Conservation (phyloP, 805 yeast genomes). For the Candida wancherniae region DNA sequence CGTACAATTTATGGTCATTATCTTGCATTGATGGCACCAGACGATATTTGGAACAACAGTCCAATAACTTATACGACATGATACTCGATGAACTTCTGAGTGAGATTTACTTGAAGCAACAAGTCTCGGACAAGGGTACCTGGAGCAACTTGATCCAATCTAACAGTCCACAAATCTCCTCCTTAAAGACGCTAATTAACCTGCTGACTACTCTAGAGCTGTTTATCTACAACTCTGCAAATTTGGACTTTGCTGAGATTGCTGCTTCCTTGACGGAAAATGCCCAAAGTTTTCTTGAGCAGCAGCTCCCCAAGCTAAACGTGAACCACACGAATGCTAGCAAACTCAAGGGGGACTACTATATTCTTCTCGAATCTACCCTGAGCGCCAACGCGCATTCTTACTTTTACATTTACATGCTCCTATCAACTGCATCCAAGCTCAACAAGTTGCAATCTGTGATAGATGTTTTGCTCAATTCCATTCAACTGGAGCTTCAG, state of each 20-base stretch:
- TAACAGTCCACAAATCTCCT: constrained; percentile 32
- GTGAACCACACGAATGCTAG: constrained; percentile 17
- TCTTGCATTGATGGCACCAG: constrained; percentile 49
- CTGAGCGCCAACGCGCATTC: constrained; percentile 35
- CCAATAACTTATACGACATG: constrained; percentile 59
- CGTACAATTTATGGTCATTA: constrained; percentile 53
- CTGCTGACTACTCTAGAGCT: constrained; percentile 45
- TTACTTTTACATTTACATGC: constrained; percentile 48
- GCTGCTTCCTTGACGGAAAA: constrained; percentile 34
- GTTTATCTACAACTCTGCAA: constrained; percentile 51
- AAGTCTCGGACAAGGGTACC: constrained; percentile 9
- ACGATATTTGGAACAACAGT: constrained; percentile 50
- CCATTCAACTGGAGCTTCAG: constrained; percentile 59
- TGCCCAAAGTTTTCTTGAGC: constrained; percentile 24
- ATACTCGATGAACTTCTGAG: constrained; percentile 72
- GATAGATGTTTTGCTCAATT: constrained; percentile 47
- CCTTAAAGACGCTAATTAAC: constrained; percentile 30
- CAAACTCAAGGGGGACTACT: constrained; percentile 21
- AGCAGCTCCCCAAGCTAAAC: constrained; percentile 28
- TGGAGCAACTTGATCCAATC: constrained; percentile 18
- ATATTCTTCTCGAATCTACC: constrained; percentile 28
- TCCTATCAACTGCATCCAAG: constrained; percentile 54
- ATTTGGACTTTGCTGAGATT: constrained; percentile 50
- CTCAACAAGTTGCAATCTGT: constrained; percentile 59
- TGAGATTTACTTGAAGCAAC: constrained; percentile 55